Percentiles rank a stretch among this genome's conserved stretches.
Conservation (phyloP, 1,139 yeast genomes). For the Yamadazyma diddensiae region DNA sequence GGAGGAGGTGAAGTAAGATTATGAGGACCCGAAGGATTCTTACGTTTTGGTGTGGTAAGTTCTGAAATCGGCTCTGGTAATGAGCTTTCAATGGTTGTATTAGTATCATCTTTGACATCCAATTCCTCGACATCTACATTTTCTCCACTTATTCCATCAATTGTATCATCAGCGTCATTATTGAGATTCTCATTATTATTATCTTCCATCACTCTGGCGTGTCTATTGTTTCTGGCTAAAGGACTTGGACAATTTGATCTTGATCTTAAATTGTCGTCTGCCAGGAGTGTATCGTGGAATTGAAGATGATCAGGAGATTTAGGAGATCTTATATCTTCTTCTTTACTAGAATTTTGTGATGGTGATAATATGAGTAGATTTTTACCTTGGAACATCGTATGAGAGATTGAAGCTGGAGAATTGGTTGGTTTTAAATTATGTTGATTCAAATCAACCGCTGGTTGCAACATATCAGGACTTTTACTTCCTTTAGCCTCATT, state of each 20-base stretch:
- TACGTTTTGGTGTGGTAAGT: conserved; percentile 19
- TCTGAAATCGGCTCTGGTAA: conserved; percentile 10
- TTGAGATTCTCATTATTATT: conserved; percentile 24
- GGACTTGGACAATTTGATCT: conserved; percentile 38
- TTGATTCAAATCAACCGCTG: conserved; percentile 12
- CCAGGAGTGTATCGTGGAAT: conserved; percentile 11
- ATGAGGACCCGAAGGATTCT: conserved; percentile 6
- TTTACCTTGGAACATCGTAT: conserved; percentile 23
- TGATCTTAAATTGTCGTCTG: conserved; percentile 16
- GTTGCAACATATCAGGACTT: conserved; percentile 9
- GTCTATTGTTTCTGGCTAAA: conserved; percentile 43
- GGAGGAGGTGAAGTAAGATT: conserved; percentile 34
- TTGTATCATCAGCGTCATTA: conserved; percentile 3
- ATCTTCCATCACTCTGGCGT: conserved; percentile 46
- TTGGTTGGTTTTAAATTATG: conserved; percentile 2
- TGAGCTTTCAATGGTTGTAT: conserved; percentile 8
- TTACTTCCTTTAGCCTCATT: not conserved
- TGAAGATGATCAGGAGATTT: conserved; percentile 9
- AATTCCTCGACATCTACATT: conserved; percentile 3
- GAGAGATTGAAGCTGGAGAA: conserved; percentile 12
- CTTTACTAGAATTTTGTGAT: conserved; percentile 19
- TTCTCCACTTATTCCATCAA: conserved; percentile 3
- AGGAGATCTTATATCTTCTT: conserved; percentile 17
- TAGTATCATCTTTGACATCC: conserved; percentile 4
- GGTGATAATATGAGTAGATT: conserved; percentile 42